Percentiles rank a stretch among this genome's conserved stretches.
phyloP scores from a whole-genome alignment of 1,139 yeast genomes.

The Casaregolazyma lundiana region DNA sequence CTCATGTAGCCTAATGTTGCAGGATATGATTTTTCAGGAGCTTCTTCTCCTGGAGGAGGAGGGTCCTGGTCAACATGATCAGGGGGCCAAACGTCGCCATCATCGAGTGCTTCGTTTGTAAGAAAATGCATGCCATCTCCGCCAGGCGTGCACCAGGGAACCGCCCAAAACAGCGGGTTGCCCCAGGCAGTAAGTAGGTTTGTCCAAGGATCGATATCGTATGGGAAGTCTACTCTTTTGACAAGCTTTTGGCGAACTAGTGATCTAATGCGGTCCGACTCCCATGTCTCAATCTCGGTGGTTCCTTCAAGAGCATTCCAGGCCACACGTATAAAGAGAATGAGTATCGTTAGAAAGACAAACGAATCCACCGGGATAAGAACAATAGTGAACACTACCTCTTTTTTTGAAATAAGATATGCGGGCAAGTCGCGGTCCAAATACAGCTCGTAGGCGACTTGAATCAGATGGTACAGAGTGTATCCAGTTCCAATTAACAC shows the following conservation, averaged over 20 bases:
- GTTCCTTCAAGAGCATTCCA: slow-evolving; percentile 60
- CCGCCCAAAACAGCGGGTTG: slow-evolving; percentile 47
- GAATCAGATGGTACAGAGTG: slow-evolving; percentile 42
- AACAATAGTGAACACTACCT: slow-evolving; percentile 53
- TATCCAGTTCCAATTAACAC: slow-evolving; percentile 53
- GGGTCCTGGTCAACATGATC: slow-evolving; percentile 59
- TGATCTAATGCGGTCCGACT: slow-evolving; percentile 70
- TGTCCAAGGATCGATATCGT: slow-evolving; percentile 56
- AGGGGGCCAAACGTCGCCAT: slow-evolving; percentile 73
- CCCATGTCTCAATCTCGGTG: slow-evolving; percentile 94
- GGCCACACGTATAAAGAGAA: slow-evolving; percentile 60
- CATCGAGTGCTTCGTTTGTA: slow-evolving; percentile 49
- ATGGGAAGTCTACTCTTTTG: slow-evolving; percentile 58
- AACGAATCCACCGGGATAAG: slow-evolving; percentile 55
- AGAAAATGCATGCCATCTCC: slow-evolving; percentile 51
- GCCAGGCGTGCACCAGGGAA: slow-evolving; percentile 61
- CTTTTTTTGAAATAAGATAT: slow-evolving; percentile 50
- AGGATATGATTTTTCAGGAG: slow-evolving; percentile 12
- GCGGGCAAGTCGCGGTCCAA: slow-evolving; percentile 53
- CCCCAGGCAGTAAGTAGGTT: slow-evolving; percentile 45
- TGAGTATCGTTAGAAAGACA: slow-evolving; percentile 52
- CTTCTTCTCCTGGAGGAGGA: slow-evolving; percentile 22
- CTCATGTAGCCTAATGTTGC: slow-evolving; percentile 17
- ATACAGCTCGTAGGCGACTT: slow-evolving; percentile 47
- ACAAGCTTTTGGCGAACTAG: slow-evolving; percentile 44